Evolutionary conservation across 345 rosid species (phyloP).

Genomic region (Gossypium thurberi): DNA sequence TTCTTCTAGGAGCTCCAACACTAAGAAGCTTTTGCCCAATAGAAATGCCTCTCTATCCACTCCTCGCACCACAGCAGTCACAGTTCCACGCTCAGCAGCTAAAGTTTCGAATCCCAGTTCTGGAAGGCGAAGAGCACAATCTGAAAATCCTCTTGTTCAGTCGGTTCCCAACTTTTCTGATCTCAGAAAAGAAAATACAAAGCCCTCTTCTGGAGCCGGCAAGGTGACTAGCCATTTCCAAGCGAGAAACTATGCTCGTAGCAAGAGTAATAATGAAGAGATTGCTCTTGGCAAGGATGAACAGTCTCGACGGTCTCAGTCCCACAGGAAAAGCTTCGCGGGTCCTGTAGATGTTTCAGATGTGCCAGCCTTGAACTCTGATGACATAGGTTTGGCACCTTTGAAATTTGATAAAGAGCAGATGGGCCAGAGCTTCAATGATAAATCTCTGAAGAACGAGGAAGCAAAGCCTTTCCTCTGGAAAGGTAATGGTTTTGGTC

Average conservation of each 20-base stretch:
- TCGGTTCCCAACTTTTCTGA: constrained; percentile 87
- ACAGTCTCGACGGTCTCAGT: constrained; percentile 47
- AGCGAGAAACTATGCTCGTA: constrained; percentile 51
- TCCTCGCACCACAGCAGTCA: constrained; percentile 49
- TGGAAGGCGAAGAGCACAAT: constrained; percentile 59
- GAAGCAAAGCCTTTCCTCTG: constrained; percentile 41
- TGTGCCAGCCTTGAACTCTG: constrained; percentile 35
- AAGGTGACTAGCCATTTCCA: constrained; percentile 56
- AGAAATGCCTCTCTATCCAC: constrained; percentile 50
- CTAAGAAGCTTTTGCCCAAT: constrained; percentile 42
- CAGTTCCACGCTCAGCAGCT: constrained; percentile 51
- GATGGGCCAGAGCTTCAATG: constrained; percentile 31
- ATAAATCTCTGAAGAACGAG: constrained; percentile 26
- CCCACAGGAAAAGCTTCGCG: constrained; percentile 50
- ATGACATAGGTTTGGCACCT: constrained; percentile 39
- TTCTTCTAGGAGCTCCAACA: constrained; percentile 51
- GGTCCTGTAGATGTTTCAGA: constrained; percentile 57
- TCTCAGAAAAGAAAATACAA: constrained; percentile 84
- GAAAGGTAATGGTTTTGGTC: constrained; percentile 47
- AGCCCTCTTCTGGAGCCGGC: constrained; percentile 49
- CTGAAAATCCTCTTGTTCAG: constrained; percentile 73
- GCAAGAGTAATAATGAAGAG: constrained; percentile 65
- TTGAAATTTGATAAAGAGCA: constrained; percentile 60
- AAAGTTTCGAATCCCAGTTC: constrained; percentile 50
- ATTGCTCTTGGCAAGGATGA: constrained; percentile 56